Percentiles rank a stretch among this genome's conserved stretches.
phyloP scores from a whole-genome alignment of 306 rosid species.

The Myrica gale region DNA sequence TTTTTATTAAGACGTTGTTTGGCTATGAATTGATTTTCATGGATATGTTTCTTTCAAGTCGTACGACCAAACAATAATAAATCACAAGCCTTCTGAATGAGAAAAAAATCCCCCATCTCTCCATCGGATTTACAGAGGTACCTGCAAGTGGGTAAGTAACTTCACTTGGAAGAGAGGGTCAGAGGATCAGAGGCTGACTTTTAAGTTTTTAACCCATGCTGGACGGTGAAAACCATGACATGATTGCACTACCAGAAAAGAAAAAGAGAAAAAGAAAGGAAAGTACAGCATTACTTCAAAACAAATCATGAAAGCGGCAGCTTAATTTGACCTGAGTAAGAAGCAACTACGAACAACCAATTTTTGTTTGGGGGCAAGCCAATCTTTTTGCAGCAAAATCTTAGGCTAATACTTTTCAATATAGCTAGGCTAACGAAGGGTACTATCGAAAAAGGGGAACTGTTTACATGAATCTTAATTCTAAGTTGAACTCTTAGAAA shows the following conservation, averaged over 20 bases:
- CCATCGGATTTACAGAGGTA: neutral
- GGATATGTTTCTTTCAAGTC: too few relatives aligned
- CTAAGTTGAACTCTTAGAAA: neutral
- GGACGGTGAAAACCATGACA: slow-evolving; percentile 18
- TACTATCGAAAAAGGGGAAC: too few relatives aligned
- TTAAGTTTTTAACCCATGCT: neutral
- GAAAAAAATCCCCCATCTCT: neutral
- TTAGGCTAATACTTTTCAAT: too few relatives aligned
- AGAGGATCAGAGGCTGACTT: neutral
- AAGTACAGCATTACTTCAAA: slow-evolving; percentile 7
- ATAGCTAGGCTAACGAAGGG: too few relatives aligned
- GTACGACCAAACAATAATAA: neutral
- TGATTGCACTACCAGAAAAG: slow-evolving; percentile 16
- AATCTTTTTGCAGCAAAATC: neutral
- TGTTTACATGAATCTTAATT: neutral
- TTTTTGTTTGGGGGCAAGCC: neutral
- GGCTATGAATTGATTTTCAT: too few relatives aligned
- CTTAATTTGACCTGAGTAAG: neutral
- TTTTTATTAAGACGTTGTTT: too few relatives aligned
- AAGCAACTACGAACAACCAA: neutral
- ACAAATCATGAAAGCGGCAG: neutral
- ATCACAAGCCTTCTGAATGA: neutral
- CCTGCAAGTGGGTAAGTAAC: slow-evolving; percentile 23
- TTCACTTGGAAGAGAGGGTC: slow-evolving; percentile 50
- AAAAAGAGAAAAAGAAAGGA: too few relatives aligned